Evolutionary conservation across 768 basidiomycete species (phyloP).

Genomic region (Mycena galopus): DNA sequence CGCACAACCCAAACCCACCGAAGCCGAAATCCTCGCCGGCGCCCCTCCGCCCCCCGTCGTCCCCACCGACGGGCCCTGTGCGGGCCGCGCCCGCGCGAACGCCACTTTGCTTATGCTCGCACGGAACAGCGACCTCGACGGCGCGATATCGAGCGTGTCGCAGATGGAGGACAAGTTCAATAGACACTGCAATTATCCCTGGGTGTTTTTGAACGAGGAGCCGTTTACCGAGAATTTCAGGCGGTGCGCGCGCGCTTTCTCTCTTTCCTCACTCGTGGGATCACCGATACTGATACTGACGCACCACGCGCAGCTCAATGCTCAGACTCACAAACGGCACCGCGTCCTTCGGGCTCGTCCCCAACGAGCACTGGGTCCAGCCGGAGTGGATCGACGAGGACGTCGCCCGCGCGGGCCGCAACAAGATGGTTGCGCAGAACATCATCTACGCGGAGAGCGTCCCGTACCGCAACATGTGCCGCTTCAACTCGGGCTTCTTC

Average conservation of each 20-base stretch:
- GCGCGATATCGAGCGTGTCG: slow-evolving; percentile 63
- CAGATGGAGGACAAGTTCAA: slow-evolving; percentile 75
- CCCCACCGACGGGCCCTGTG: background rate
- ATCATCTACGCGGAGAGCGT: slow-evolving; percentile 60
- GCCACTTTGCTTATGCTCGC: slow-evolving; percentile 72
- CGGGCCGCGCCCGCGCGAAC: slow-evolving; percentile 53
- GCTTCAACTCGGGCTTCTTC: slow-evolving; percentile 84
- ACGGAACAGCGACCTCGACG: slow-evolving; percentile 60
- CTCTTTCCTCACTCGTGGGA: background rate
- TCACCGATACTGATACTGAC: background rate
- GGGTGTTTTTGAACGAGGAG: slow-evolving; percentile 74
- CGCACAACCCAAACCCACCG: too few relatives aligned
- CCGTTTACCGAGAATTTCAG: slow-evolving; percentile 69
- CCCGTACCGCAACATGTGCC: slow-evolving; percentile 80
- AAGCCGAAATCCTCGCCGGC: background rate
- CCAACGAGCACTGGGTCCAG: slow-evolving; percentile 75
- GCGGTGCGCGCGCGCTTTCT: slow-evolving; percentile 37
- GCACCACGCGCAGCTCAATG: slow-evolving; percentile 16
- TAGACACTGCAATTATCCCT: slow-evolving; percentile 69
- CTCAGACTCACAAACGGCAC: slow-evolving; percentile 1
- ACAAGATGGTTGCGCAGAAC: slow-evolving; percentile 50
- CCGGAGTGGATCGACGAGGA: slow-evolving; percentile 82
- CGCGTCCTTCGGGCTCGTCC: slow-evolving; percentile 65
- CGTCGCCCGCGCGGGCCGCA: slow-evolving; percentile 54
- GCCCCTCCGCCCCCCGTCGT: background rate